phyloP scores from a whole-genome alignment of 225 moss, liverwort and hornwort species.

The Polytrichum commune region DNA sequence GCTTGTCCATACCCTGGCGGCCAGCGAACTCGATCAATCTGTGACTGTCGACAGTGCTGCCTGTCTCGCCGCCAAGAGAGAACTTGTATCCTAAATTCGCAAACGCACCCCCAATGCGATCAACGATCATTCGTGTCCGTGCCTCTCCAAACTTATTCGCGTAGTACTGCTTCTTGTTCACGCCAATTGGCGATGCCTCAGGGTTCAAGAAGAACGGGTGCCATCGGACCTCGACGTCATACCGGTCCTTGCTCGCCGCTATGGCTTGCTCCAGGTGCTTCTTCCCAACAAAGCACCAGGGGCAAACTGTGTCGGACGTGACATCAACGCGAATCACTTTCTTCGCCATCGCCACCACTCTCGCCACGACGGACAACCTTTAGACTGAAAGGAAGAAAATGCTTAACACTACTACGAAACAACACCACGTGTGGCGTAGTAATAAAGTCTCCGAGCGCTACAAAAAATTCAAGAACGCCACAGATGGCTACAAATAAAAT shows the following conservation, averaged over 20 bases:
- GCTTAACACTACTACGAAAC: no score
- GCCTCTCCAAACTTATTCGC: constrained; percentile 59
- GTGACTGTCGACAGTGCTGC: constrained; percentile 71
- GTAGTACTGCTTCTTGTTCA: constrained; percentile 52
- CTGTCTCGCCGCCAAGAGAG: constrained; percentile 63
- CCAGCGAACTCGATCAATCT: constrained; percentile 69
- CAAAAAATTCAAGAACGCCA: no score
- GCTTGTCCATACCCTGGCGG: constrained; percentile 53
- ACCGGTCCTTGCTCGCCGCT: constrained; percentile 32
- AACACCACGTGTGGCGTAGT: no score
- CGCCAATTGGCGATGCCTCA: constrained; percentile 50
- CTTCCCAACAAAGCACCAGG: constrained; percentile 90
- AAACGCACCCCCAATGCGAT: constrained; percentile 54
- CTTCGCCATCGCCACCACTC: constrained; percentile 41
- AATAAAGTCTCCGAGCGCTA: no score
- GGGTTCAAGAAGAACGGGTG: constrained; percentile 75
- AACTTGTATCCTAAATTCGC: constrained; percentile 54
- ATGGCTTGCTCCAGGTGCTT: constrained; percentile 82
- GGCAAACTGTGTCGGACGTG: constrained; percentile 77
- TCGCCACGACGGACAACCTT: neutral
- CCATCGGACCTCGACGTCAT: constrained; percentile 65
- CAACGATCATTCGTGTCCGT: constrained; percentile 47
- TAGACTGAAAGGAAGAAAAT: no score
- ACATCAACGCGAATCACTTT: constrained; percentile 68
- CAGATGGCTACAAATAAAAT: no score